Evolutionary conservation across 2,329 filamentous ascomycete species (phyloP), one percentile per base, ranked within the genome.

Genomic region (Drechslerella coelobrocha): DNA sequence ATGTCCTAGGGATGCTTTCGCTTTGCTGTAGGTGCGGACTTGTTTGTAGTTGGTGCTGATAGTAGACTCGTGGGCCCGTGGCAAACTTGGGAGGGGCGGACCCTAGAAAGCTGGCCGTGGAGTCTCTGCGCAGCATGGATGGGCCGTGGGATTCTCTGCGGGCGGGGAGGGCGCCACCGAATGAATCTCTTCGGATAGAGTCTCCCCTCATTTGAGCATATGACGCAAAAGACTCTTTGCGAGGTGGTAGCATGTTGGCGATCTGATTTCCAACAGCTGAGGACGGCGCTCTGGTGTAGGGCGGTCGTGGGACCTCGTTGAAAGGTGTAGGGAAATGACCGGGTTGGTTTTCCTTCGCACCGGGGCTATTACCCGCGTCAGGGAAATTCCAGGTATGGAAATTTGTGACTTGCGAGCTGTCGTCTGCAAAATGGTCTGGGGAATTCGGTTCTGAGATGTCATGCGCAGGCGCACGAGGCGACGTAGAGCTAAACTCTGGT

Each of bases 11-110:
- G n/a, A 71, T 47, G 29, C 54, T 53, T 19, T 71, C 66, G 10
- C 29, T 34, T 27, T 63, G 59, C 19, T 53, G 59, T 10, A 47
- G 45, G 7, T 54, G 45, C n/a, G 54, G 24, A 9, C 34, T 62
- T 27, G 59, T 26, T 10, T 52, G 50, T 41, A 54, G 45, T 31
- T 63, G 60, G 37, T 59, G 48, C 24, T 71, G 66, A 14, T 71
- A 60, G 21, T 71, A 71, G n/a, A 71, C 66, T 27, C 66, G 66
- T n/a, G 66, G 66, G 2, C 66, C 66, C 2, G 66, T 71, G 3
- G 66, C 66, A 51, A 71, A 71, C 24, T 71, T 71, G 6, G 59
- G 66, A 50, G 66, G 50, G 9, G 23, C 48, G 7, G 39, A 29
- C 19, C 66, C 54, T 1, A 71, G 29, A 17, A 71, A 71, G n/a